phyloP scores from a whole-genome alignment of 257 asterid species.

The Rhazya stricta region DNA sequence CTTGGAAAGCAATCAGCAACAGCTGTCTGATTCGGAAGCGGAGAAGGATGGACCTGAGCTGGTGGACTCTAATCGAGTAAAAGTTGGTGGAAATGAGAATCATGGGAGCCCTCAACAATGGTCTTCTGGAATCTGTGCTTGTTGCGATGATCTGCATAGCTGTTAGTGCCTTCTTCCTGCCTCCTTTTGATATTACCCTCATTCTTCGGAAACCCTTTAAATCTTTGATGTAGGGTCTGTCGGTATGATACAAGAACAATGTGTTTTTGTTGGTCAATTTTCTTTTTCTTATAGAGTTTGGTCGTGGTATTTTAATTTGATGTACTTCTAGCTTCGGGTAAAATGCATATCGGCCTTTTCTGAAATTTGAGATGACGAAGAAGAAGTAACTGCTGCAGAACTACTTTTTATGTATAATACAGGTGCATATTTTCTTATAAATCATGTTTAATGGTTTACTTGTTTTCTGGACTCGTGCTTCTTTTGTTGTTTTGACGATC shows the following conservation, averaged over 20 bases:
- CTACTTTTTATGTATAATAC: not conserved
- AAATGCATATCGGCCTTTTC: not conserved
- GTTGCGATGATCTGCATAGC: conserved; percentile 92
- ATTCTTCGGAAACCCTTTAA: conserved; percentile 17
- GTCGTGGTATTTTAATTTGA: not conserved
- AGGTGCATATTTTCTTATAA: not conserved
- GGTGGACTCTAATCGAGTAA: conserved; percentile 27
- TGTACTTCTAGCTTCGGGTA: not conserved
- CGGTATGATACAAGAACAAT: not conserved
- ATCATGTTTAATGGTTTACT: not conserved
- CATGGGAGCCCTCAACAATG: conserved; percentile 51
- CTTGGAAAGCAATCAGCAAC: conserved; percentile 23
- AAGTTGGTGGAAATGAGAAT: conserved; percentile 13
- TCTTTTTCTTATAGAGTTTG: not conserved
- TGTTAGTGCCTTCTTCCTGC: conserved; percentile 65
- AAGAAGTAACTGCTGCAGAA: not conserved
- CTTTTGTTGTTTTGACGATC: not conserved
- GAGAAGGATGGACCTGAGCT: conserved; percentile 33
- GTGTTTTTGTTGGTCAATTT: not conserved
- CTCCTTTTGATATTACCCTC: conserved; percentile 56
- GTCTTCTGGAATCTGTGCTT: conserved; percentile 98
- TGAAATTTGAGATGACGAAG: not conserved
- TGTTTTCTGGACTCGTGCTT: not conserved
- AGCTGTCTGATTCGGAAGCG: conserved; percentile 50
- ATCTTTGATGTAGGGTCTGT: not conserved